Base-by-base conservation (phyloP, 371 early-diverging fungal species). In the Mortierella sp. region DNA sequence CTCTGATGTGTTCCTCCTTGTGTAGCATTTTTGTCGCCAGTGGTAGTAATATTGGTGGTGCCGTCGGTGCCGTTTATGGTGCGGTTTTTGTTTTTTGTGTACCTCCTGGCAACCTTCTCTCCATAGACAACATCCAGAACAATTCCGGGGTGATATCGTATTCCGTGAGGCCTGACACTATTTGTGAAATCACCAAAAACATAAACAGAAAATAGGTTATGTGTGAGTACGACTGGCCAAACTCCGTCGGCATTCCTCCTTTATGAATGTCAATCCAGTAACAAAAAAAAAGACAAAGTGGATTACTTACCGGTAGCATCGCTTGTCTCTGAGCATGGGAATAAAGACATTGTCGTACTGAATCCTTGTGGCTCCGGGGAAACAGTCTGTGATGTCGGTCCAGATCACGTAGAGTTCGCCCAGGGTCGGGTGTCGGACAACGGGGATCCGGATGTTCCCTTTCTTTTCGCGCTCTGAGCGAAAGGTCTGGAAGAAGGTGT, bases 271-370 rank as follows among this genome's bases (percentile, higher is more conserved):
- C 3, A 50, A 50, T 24, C 50, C 50, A 24, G 22, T 50, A 1
- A 22, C 13, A 2, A 55, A 31, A 31, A 2, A 24, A 52, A 6
- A 7, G 9, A 24, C n/a, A 26, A 31, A 55, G 16, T 16, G 16
- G 34, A 34, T 14, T 8, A 55, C 55, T 29, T 19, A 55, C 55
- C 55, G 55, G 55, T 55, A 55, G 16, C 55, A 55, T 10, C 55
- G 55, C 55, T 34, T 55, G 16, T 55, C 55, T 11, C 55, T 55
- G 29, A 55, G 9, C 55, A 55, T 55, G 6, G 55, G 55, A 31
- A 55, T 31, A 55, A 55, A 55, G 16, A 55, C 55, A 55, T 55
- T 55, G 19, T 55, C 55, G 34, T 16, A 55, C 55, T 55, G 55
- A 0, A 55, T 31, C 19, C 55, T 29, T 5, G 34, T 31, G 4